Conservation (phyloP, 2,329 filamentous ascomycete species). For the Knufia fluminis region DNA sequence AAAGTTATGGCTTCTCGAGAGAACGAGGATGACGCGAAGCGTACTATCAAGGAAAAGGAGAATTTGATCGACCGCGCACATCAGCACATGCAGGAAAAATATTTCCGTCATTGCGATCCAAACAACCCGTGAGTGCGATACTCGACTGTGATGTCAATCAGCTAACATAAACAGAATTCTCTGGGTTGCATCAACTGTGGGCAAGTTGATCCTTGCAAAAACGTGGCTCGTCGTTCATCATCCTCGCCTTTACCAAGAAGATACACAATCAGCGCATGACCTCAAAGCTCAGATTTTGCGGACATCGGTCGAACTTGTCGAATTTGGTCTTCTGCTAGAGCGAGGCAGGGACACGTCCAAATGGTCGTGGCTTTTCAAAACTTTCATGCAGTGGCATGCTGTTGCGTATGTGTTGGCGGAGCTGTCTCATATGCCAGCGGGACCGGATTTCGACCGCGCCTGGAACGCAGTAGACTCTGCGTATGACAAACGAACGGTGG, state of each 20-base stretch:
- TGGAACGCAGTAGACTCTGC: conserved; percentile 48
- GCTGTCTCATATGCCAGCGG: conserved; percentile 48
- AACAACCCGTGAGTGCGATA: conserved; percentile 30
- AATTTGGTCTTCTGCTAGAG: conserved; percentile 58
- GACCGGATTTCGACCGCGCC: conserved; percentile 50
- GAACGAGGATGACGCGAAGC: conserved; percentile 2
- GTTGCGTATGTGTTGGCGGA: conserved; percentile 54
- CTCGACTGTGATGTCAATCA: background rate
- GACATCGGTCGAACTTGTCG: conserved; percentile 64
- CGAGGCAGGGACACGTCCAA: conserved; percentile 52
- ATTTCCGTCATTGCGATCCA: conserved; percentile 45
- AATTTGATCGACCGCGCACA: conserved; percentile 45
- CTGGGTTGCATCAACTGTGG: conserved; percentile 60
- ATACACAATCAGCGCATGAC: conserved; percentile 44
- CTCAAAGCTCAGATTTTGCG: conserved; percentile 61
- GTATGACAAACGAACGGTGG: conserved; percentile 31
- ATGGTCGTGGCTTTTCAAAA: conserved; percentile 58
- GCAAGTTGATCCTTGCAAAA: conserved; percentile 65
- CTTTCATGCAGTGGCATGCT: conserved; percentile 58
- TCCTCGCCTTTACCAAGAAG: conserved; percentile 44
- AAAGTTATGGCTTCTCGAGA: background rate
- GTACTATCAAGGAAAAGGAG: conserved; percentile 30
- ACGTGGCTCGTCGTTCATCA: conserved; percentile 71
- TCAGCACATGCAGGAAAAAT: conserved; percentile 46
- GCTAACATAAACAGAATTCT: conserved; percentile 35